A percentile compares a stretch with the other conserved stretches of the same genome.
phyloP scores from a whole-genome alignment of 106 monocot genomes.

The Amphibolis antarctica region DNA sequence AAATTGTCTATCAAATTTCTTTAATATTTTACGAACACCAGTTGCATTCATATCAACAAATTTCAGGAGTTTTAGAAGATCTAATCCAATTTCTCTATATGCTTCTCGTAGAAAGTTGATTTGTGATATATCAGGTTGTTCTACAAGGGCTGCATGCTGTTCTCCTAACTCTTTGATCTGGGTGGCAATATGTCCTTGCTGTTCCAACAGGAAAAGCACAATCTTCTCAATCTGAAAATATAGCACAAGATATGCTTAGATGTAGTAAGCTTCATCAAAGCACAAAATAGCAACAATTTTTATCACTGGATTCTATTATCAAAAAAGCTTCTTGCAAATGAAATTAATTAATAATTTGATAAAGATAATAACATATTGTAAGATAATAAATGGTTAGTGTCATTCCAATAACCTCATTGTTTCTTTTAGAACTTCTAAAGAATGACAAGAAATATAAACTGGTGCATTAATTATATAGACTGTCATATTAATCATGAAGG shows the following conservation, averaged over 20 bases:
- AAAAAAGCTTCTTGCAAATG: too few relatives aligned
- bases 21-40: conserved; percentile 86
- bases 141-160: conserved; percentile 31
- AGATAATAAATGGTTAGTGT: too few relatives aligned
- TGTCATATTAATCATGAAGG: too few relatives aligned
- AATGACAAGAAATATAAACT: too few relatives aligned
- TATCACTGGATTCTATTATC: too few relatives aligned
- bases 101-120: conserved; percentile 52
- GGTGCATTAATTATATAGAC: too few relatives aligned
- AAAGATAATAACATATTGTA: too few relatives aligned
- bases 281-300: too few relatives aligned
- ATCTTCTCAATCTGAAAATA: conserved; percentile 72
- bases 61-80: conserved; percentile 76
- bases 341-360: too few relatives aligned
- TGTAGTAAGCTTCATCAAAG: not conserved
- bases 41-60: conserved; percentile 91
- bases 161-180: conserved; percentile 57
- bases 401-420: too few relatives aligned
- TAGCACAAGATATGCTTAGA: not conserved
- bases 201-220: conserved; percentile 76
- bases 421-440: too few relatives aligned
- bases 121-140: conserved; percentile 55
- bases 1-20: conserved; percentile 95
- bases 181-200: conserved; percentile 76
- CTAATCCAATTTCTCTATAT: conserved; percentile 56